Evolutionary conservation across 2,329 filamentous ascomycete species (phyloP).

Genomic region (Aspergillus amoenus): DNA sequence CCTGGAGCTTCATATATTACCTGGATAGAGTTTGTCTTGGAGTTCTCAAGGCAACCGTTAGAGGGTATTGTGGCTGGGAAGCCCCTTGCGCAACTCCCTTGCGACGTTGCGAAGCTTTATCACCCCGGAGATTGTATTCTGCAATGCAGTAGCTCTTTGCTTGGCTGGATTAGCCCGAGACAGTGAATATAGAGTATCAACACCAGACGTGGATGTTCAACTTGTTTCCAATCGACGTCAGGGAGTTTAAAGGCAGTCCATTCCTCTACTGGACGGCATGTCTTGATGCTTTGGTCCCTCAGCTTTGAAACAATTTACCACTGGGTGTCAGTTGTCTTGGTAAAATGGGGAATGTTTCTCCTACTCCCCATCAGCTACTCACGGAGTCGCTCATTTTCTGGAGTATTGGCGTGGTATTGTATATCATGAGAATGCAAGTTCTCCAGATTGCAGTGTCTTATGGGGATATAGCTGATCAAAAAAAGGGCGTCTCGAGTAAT

Average conservation of each 20-base stretch:
- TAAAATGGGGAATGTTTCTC: constrained; percentile 23
- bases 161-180: background rate
- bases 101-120: background rate
- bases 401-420: constrained; percentile 18
- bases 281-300: background rate
- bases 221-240: background rate
- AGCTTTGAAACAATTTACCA: background rate
- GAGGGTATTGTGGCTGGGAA: background rate
- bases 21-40: background rate
- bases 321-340: background rate
- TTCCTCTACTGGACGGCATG: background rate
- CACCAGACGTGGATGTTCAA: background rate
- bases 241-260: background rate
- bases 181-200: background rate
- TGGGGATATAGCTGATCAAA: background rate
- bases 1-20: background rate
- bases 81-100: background rate
- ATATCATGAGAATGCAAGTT: background rate
- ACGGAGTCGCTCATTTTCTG: constrained; percentile 29
- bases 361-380: constrained; percentile 14
- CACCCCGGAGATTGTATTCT: background rate
- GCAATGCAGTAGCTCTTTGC: background rate
- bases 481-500: constrained; percentile 27
- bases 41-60: background rate
- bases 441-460: background rate